These are phyloP conservation scores for Aspergillus fructus DNA, from an alignment of 2,329 filamentous ascomycete species.

Conservation along the genomic window DNA sequence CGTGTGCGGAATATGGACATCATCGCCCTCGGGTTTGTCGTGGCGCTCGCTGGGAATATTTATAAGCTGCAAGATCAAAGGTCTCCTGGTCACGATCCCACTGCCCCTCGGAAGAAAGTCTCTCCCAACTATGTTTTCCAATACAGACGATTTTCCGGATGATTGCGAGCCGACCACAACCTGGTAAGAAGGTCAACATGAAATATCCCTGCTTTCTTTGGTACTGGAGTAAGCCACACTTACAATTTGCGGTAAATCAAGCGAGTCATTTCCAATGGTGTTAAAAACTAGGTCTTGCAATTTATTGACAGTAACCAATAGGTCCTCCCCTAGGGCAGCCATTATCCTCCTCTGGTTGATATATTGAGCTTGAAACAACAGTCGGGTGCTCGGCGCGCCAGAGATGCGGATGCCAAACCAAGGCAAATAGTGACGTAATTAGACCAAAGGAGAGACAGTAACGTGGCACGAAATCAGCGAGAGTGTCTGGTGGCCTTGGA, in stretches of 20 bases:
- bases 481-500: not conserved
- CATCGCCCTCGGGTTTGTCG: conserved; percentile 66
- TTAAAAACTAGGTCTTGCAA: conserved; percentile 99
- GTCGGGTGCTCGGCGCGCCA: not conserved
- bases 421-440: not conserved
- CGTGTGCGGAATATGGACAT: conserved; percentile 69
- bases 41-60: conserved; percentile 77
- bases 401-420: not conserved
- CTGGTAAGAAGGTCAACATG: conserved; percentile 47
- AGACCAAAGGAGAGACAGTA: not conserved
- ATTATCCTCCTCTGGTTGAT: conserved; percentile 51
- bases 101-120: conserved; percentile 96
- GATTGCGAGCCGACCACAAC: conserved; percentile 98
- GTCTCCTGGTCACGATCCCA: conserved; percentile 91
- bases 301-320: conserved; percentile 95
- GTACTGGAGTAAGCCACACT: conserved; percentile 32
- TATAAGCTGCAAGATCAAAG: conserved; percentile 96
- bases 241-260: conserved; percentile 98
- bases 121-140: conserved; percentile 97
- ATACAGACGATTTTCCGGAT: conserved; percentile 95
- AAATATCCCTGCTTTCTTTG: not conserved
- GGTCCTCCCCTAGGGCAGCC: conserved; percentile 93
- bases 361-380: not conserved
- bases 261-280: conserved; percentile 97
- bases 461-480: not conserved